Percentiles rank a stretch among this genome's conserved stretches.
Conservation (phyloP, 441 rosid species). For the Lepidium campestre region DNA sequence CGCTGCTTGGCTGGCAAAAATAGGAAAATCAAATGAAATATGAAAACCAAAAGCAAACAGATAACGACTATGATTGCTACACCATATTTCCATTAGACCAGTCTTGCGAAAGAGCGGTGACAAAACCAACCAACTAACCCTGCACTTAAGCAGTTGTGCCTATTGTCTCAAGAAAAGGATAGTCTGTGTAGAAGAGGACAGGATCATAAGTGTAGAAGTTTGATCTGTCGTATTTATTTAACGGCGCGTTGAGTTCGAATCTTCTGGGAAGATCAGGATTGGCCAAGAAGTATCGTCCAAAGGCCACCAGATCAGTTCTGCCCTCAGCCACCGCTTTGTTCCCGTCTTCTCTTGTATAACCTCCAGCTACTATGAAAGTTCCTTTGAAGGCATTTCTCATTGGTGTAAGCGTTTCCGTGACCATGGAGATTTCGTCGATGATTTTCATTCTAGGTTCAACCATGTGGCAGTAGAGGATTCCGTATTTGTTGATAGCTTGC, state of each 20-base stretch:
- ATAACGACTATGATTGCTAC: not conserved
- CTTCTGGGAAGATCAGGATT: slow-evolving; percentile 38
- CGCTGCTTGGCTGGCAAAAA: too few species aligned
- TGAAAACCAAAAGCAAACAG: not conserved
- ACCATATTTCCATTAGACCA: not conserved
- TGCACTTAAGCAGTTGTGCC: not conserved
- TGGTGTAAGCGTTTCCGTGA: slow-evolving; percentile 9
- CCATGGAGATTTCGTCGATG: not conserved
- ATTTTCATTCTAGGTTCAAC: slow-evolving; percentile 39
- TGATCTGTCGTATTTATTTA: slow-evolving; percentile 26
- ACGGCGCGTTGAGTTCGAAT: slow-evolving; percentile 31
- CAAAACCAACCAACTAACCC: too few species aligned
- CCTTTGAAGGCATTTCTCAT: slow-evolving; percentile 46
- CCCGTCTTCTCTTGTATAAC: slow-evolving; percentile 31
- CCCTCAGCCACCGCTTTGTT: slow-evolving; percentile 29
- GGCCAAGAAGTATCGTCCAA: slow-evolving; percentile 35
- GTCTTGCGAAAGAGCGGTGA: too few species aligned
- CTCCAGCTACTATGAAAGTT: slow-evolving; percentile 34
- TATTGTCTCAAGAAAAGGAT: slow-evolving; percentile 28
- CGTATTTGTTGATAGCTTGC: slow-evolving; percentile 29
- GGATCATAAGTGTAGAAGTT: slow-evolving; percentile 37
- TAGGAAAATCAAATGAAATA: not conserved
- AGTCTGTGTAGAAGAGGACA: slow-evolving; percentile 37
- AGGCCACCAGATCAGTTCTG: slow-evolving; percentile 30
- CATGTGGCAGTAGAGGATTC: slow-evolving; percentile 45